Evolutionary conservation across 1,284 basidiomycete species (phyloP), one percentile per base, ranked within the genome.

Genomic region (Moniliophthora roreri): DNA sequence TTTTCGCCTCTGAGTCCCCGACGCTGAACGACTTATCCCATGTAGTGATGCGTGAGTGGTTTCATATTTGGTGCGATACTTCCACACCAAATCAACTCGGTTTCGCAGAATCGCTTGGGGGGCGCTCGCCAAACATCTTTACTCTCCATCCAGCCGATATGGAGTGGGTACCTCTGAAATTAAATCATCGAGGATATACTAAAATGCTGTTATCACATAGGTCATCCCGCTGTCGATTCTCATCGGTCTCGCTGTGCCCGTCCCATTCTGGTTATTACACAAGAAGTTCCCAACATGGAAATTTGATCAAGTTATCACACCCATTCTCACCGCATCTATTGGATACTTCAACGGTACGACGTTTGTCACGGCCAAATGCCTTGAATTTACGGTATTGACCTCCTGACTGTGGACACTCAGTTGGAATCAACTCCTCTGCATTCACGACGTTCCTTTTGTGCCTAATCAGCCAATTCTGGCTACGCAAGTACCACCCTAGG

Each of bases 261-360:
- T 84, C 16, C 81, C 80, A 0, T 82, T 82, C 73, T 82, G 74
- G 73, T 46, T 81, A 21, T 55, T 75, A 50, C 80, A 81, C 64
- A 66, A 69, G 42, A 63, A 71, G 57, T 81, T 67, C 68, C 81
- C 81, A 6, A 76, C 73, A 46, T 63, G 68, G 8, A 68, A 71
- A 37, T 76, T 77, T 35, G 67, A 80, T 57, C 68, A 75, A 50
- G 74, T 79, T 53, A 75, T 78, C 56, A 79, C 79, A 0, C 75
- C 78, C 5, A 73, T 81, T 60, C 68, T 81, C 36, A 71, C 70
- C 61, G 70, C 69, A 64, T 51, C 58, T 60, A 66, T 41, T 15
- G 57, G 55, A 50, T 57, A 34, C 21, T 37, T 56, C n/a, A 26
- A 48, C 16, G 46, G 57, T 55, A 32, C 23, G 51, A 41, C 15